Base-by-base conservation (phyloP, 345 rosid genomes). In the Acer yangbiense region DNA sequence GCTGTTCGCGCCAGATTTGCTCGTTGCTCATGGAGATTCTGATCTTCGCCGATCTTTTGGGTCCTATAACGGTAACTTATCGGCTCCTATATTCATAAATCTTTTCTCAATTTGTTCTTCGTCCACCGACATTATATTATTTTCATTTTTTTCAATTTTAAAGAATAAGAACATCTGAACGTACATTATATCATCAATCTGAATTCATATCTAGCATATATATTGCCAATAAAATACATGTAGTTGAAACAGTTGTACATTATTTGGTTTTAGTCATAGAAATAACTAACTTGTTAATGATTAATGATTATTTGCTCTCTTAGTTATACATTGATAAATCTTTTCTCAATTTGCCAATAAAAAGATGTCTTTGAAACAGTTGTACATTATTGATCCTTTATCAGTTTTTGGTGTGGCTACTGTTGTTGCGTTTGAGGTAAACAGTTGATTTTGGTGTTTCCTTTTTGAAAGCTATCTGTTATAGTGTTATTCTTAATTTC, bases 1-100 rank as follows among this genome's bases (percentile, higher is more conserved):
- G 70, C 69, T 96, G 99, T 79, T 79, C 87, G 17, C 93, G 95
- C 74, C 94, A 82, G n/a, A 87, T 85, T 70, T 96, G 99, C 82
- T 82, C 92, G 3, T 95, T 69, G 98, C 99, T 3, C 99, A 96
- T 70, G 99, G 99, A 72, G 83, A 76, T 79, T 89, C 90, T 27
- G 99, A 96, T 83, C 99, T 96, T 41, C 87, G 98, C 71, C 93
- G 82, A 25, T 85, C 85, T 60, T 77, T 77, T 20, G 87, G 79
- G 69, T 85, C 97, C 32, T 79, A 55, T 55, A 63, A 82, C 27
- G 99, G 98, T 96, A 87, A 52, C 27, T 66, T 68, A 29, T 46
- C 13, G 75, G 17, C 23, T 75, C 3, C 39, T 32, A 32, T 32
- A 4, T 43, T 43, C 5, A 32, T 32, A 32, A 3, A 32, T 32